Conservation (phyloP, 1,139 yeast genomes). For the Kurtzmaniella quercitrusa region DNA sequence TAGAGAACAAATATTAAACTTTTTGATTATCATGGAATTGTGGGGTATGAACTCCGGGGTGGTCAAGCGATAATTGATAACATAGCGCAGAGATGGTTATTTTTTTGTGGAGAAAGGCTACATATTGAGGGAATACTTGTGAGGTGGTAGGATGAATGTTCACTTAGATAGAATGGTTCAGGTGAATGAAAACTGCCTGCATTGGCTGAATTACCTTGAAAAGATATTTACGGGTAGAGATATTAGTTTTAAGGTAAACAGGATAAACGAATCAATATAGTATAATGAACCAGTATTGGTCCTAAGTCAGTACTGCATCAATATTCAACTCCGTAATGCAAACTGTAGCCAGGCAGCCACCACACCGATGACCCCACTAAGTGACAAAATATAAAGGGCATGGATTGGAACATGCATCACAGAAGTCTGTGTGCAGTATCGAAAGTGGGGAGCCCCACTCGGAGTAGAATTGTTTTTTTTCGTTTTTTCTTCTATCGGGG, state of each 20-base stretch:
- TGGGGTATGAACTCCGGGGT: not conserved
- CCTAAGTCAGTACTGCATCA: no score
- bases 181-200: no score
- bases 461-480: not conserved
- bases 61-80: not conserved
- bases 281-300: no score
- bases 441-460: not conserved
- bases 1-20: not conserved
- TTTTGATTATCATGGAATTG: not conserved
- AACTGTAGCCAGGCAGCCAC: not conserved
- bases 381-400: not conserved
- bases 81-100: no score
- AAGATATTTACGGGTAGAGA: no score
- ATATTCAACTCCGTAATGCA: not conserved
- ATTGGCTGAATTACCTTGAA: no score
- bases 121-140: no score
- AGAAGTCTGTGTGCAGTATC: not conserved
- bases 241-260: no score
- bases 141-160: no score
- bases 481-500: no score
- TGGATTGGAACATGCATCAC: not conserved
- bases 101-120: not conserved
- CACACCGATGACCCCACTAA: not conserved
- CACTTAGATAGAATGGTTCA: no score
- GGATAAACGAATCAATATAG: no score